Base-by-base conservation (phyloP, 805 yeast genomes). In the Cyberlindnera americana region DNA sequence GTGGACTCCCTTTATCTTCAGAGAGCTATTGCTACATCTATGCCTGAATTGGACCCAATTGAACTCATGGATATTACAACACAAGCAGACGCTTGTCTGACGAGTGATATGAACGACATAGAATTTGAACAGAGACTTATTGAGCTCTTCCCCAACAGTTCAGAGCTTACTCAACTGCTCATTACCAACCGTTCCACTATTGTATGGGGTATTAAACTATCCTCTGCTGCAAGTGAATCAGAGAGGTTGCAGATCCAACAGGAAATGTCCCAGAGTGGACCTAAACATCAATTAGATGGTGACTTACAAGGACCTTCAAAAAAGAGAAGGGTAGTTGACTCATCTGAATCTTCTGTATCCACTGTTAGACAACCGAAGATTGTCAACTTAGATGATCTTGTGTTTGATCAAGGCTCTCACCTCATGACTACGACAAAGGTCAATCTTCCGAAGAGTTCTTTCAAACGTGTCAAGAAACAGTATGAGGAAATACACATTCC, bases 401-500 rank as follows among this genome's bases (percentile, higher is more conserved):
- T 68, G 1, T 83, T 87, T 53, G 88, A 83, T 25, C 83, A 85
- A 56, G 91, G 93, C 0, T 67, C 83, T 0, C 84, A 77, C 49
- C 64, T 83, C 10, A 71, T 82, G 75, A 73, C 89, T 1, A 70
- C 75, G 0, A 64, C 82, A 1, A 82, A 79, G 44, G 77, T 93
- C 17, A 72, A 73, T 38, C 72, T 93, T 4, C 98, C 99, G 0
- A 73, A 73, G 42, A 95, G 95, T 3, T 84, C 98, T 0, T 84
- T 77, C 57, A 88, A 85, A 53, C 76, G 84, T 43, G 75, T 77
- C 11, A 80, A 80, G 47, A 78, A 76, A 43, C 64, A 75, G 5
- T 91, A 91, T 62, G 98, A 91, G 55, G 95, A 88, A 51, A 85
- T 90, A 26, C 89, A 81, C 46, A 77, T 93, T n/a, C 99, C 99